These are phyloP conservation scores for Psilocybe subaeruginosa DNA, from an alignment of 768 basidiomycete genomes.

Conservation along the genomic window DNA sequence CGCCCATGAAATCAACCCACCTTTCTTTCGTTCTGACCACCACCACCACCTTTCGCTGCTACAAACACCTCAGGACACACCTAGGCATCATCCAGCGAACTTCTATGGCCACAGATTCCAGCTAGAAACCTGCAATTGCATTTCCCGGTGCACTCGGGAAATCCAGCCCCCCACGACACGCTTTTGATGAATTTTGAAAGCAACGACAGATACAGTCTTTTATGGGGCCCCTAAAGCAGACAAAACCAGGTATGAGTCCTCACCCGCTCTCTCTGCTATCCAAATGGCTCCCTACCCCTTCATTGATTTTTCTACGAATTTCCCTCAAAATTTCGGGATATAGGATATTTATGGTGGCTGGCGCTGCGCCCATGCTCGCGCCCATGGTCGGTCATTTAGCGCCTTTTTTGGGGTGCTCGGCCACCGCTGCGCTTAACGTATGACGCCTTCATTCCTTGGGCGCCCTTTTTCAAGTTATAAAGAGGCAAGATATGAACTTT, in stretches of 20 bases:
- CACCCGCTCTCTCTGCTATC: neutral
- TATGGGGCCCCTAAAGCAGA: neutral
- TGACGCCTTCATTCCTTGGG: conserved; percentile 17
- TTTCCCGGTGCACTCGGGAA: conserved; percentile 32
- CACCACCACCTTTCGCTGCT: conserved; percentile 12
- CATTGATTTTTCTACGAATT: conserved; percentile 3
- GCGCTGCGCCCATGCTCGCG: conserved; percentile 15
- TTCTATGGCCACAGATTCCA: neutral
- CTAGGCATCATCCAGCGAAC: no score
- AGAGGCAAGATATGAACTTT: conserved; percentile 1
- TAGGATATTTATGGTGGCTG: conserved; percentile 9
- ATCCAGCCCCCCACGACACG: conserved; percentile 11
- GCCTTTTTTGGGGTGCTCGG: neutral
- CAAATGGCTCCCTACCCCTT: neutral
- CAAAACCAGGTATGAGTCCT: neutral
- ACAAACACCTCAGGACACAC: neutral
- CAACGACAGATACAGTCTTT: neutral
- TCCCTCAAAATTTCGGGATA: conserved; percentile 6
- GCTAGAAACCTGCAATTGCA: neutral
- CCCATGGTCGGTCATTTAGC: conserved; percentile 11
- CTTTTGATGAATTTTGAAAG: neutral
- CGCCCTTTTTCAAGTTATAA: conserved; percentile 12
- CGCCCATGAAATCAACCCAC: conserved; percentile 30
- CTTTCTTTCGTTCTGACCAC: conserved; percentile 23
- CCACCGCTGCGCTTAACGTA: neutral